Conservation (phyloP, 1,139 yeast species). For the Zygosaccharomyces pseudobailii region DNA sequence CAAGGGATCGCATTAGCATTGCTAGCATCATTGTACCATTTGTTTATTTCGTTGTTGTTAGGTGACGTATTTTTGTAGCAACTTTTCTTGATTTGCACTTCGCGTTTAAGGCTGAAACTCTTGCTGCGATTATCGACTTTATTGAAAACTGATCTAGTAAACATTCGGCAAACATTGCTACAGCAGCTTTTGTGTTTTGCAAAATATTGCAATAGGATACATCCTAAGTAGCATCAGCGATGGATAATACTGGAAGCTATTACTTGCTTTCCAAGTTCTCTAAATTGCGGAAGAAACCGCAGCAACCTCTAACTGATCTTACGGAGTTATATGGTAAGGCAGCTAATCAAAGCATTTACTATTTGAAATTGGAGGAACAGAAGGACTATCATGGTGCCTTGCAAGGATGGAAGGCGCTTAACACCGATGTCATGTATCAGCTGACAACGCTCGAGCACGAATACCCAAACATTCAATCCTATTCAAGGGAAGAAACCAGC, state of each 20-base stretch:
- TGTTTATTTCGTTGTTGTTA: neutral
- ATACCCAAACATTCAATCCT: slow-evolving; percentile 36
- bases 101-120: slow-evolving; percentile 8
- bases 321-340: slow-evolving; percentile 58
- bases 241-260: slow-evolving; percentile 22
- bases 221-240: neutral
- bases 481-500: slow-evolving; percentile 40
- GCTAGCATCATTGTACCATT: neutral
- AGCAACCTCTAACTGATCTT: slow-evolving; percentile 53
- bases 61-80: neutral
- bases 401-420: slow-evolving; percentile 68
- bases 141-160: slow-evolving; percentile 6
- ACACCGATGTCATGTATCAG: slow-evolving; percentile 53
- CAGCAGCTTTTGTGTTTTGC: neutral
- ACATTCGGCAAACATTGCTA: neutral
- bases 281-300: slow-evolving; percentile 49
- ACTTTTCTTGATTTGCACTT: slow-evolving; percentile 3
- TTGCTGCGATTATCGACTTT: slow-evolving; percentile 3
- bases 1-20: neutral
- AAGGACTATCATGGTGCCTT: slow-evolving; percentile 51
- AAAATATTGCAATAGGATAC: neutral
- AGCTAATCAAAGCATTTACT: slow-evolving; percentile 53
- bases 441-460: slow-evolving; percentile 51
- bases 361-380: slow-evolving; percentile 54
- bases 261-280: slow-evolving; percentile 27